phyloP scores from a whole-genome alignment of 345 rosid genomes.

The Syzygium aqueum region DNA sequence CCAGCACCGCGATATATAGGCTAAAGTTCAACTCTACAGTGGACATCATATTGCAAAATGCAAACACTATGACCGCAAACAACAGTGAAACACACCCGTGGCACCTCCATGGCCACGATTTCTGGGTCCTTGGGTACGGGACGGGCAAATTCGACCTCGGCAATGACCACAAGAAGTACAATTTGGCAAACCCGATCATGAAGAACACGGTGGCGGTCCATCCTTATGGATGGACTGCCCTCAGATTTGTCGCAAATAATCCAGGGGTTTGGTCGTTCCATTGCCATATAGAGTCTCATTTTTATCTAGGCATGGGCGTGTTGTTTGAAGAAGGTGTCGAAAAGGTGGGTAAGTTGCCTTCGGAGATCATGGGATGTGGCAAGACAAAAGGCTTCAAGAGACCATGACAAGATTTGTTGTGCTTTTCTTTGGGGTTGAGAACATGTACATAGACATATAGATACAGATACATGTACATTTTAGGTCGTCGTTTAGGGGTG shows the following conservation, averaged over 20 bases:
- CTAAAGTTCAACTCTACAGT: slow-evolving; percentile 44
- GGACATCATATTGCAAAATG: slow-evolving; percentile 64
- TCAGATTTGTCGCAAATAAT: slow-evolving; percentile 58
- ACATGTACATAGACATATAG: too few relatives aligned
- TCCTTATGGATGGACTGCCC: slow-evolving; percentile 68
- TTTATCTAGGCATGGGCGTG: slow-evolving; percentile 68
- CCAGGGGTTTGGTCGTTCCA: slow-evolving; percentile 72
- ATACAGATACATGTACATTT: too few relatives aligned
- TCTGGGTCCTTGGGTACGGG: slow-evolving; percentile 75
- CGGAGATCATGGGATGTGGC: slow-evolving; percentile 58
- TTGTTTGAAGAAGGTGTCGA: slow-evolving; percentile 57
- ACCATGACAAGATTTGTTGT: background rate
- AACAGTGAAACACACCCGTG: too few relatives aligned
- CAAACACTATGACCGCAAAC: slow-evolving; percentile 27
- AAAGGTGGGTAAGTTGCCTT: slow-evolving; percentile 41
- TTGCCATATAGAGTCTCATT: slow-evolving; percentile 76
- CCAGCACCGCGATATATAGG: slow-evolving; percentile 28
- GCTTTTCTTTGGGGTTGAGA: background rate
- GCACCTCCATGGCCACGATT: slow-evolving; percentile 92
- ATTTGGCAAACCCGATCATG: slow-evolving; percentile 58
- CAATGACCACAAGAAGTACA: slow-evolving; percentile 34
- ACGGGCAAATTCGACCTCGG: slow-evolving; percentile 40
- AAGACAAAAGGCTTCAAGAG: slow-evolving; percentile 1
- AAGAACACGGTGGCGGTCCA: slow-evolving; percentile 75
- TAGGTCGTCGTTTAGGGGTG: too few relatives aligned